Percentiles rank a stretch among this genome's conserved stretches.
Conservation (phyloP, 345 rosid genomes). For the Gossypium sturtianum region DNA sequence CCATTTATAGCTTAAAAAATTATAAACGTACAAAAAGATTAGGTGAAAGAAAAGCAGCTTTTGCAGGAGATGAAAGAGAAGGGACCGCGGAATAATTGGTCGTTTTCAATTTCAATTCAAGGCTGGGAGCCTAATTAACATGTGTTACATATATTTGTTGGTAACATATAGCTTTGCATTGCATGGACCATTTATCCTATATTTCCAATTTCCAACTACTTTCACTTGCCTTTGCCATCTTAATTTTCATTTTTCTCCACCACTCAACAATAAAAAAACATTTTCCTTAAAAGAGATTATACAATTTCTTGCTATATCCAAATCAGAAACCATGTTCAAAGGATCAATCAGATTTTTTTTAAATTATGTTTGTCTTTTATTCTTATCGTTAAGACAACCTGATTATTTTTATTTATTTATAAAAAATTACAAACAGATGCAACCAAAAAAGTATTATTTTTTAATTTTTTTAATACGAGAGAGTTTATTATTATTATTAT, state of each 20-base stretch:
- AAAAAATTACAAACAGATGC: no score
- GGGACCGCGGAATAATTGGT: neutral
- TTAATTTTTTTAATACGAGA: no score
- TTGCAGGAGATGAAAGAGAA: neutral
- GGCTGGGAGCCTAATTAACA: conserved; percentile 7
- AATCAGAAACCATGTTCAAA: no score
- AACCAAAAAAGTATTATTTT: no score
- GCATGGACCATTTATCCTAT: neutral
- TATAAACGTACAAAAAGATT: neutral
- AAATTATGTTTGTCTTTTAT: neutral
- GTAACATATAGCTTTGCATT: neutral
- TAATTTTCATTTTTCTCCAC: no score
- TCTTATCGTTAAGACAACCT: neutral
- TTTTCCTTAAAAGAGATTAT: no score
- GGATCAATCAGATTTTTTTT: no score
- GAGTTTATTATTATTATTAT: no score
- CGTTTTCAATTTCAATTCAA: neutral
- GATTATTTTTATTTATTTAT: neutral
- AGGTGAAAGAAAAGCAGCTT: neutral
- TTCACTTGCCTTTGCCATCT: neutral
- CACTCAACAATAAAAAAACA: no score
- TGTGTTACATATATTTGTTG: neutral
- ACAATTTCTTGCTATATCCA: no score
- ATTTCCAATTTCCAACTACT: neutral
- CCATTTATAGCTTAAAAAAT: neutral